Base-by-base conservation (phyloP, 495 filamentous ascomycete species). In the Pyrenula aspistea region DNA sequence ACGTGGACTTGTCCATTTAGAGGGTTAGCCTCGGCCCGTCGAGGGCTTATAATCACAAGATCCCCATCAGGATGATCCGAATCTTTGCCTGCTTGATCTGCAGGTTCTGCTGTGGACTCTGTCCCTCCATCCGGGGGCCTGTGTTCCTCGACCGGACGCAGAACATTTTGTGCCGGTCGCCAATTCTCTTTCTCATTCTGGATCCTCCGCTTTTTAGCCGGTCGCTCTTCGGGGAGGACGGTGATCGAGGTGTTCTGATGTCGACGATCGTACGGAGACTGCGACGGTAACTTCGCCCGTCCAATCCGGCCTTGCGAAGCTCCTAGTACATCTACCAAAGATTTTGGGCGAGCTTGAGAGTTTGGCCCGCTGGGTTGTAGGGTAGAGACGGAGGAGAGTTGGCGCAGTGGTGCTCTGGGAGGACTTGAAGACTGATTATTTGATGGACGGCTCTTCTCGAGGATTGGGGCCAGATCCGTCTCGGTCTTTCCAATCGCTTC, bases 381-480 rank as follows among this genome's bases (percentile, higher is more conserved):
- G 8, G 19, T 20, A 4, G 50, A 4, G 4, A 20, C 50, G 50
- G 50, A 52, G n/a, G 50, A 21, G 19, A 52, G n/a, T 8, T 8
- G 8, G 4, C 22, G n/a, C n/a, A 52, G 19, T 21, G 50, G 50
- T 19, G 22, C 50, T 21, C 50, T 20, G 4, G 50, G 50, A 8
- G 50, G 50, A 19, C 19, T 21, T 25, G 53, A 51, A 20, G 75
- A 70, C 53, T 74, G 67, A 50, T 77, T 74, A 31, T 64, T 74
- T 51, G 78, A 75, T 77, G 73, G 15, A 19, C 70, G 72, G 51
- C 77, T 81, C 65, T 85, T 91, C 60, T 86, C 83, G 22, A 89
- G 71, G 19, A 95, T 64, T 47, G 79, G 79, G 0, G 85, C 84
- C 12, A 95, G 62, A 65, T 96, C 89, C 49, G 90, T 87, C 60